These are phyloP conservation scores for Arctium lappa DNA, from an alignment of 129 eudicot genomes.

Conservation along the genomic window DNA sequence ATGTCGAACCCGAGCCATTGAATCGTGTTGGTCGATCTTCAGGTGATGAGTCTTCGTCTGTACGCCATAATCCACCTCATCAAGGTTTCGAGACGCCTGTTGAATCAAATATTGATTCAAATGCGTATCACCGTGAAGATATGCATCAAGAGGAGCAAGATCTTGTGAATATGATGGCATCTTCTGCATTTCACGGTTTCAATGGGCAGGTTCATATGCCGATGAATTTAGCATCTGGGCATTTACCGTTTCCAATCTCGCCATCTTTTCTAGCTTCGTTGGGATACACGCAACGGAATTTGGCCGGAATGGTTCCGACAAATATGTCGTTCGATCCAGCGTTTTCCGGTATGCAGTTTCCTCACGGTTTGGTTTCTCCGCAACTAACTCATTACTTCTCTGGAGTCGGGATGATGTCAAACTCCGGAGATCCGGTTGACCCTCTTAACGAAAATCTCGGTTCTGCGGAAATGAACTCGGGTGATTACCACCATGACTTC, in stretches of 20 bases:
- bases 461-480: conserved; percentile 35
- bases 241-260: conserved; percentile 60
- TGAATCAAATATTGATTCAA: conserved; percentile 33
- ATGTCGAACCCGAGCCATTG: conserved; percentile 41
- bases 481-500: conserved; percentile 41
- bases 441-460: conserved; percentile 34
- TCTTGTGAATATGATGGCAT: conserved; percentile 83
- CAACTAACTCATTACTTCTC: conserved; percentile 57
- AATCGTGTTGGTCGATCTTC: conserved; percentile 37
- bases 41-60: conserved; percentile 37
- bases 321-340: conserved; percentile 70
- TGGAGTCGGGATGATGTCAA: conserved; percentile 41
- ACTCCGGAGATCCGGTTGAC: conserved; percentile 45
- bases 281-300: conserved; percentile 64
- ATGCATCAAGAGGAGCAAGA: conserved; percentile 88
- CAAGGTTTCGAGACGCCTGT: conserved; percentile 35
- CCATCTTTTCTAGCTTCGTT: conserved; percentile 65
- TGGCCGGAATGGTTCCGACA: conserved; percentile 62
- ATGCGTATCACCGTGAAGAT: conserved; percentile 38
- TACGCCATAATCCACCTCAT: conserved; percentile 35
- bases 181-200: conserved; percentile 59
- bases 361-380: conserved; percentile 69
- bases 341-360: conserved; percentile 58
- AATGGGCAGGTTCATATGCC: conserved; percentile 64
- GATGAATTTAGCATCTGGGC: conserved; percentile 46